phyloP scores from a whole-genome alignment of 2,329 filamentous ascomycete genomes.

The Reticulascus tulasneorum region DNA sequence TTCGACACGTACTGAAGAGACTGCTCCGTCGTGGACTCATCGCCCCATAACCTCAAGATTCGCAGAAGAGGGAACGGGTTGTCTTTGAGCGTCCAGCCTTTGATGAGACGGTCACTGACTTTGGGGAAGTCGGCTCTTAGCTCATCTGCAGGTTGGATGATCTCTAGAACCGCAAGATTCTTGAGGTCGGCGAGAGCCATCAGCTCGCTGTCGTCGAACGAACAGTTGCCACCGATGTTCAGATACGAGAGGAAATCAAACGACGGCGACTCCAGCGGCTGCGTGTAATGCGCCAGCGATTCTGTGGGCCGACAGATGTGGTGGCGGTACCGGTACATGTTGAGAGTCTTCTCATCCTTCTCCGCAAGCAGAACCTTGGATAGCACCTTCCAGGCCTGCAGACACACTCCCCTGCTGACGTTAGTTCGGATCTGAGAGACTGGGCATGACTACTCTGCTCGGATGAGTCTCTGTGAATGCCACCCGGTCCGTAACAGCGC shows the following conservation, averaged over 20 bases:
- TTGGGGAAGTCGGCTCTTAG: conserved; percentile 26
- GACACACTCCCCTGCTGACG: conserved; percentile 26
- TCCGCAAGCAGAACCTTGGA: conserved; percentile 28
- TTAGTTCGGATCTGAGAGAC: conserved; percentile 2
- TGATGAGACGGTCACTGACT: conserved; percentile 41
- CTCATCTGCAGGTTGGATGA: conserved; percentile 34
- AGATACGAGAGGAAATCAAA: conserved; percentile 38
- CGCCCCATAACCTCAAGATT: conserved; percentile 41
- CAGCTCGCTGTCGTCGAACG: conserved; percentile 34
- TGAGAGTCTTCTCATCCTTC: conserved; percentile 29
- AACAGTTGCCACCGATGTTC: conserved; percentile 31
- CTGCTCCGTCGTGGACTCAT: conserved; percentile 31
- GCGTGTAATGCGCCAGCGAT: conserved; percentile 30
- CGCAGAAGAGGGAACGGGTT: conserved; percentile 43
- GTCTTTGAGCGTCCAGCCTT: conserved; percentile 38
- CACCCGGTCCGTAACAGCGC: no score
- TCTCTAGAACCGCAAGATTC: conserved; percentile 45
- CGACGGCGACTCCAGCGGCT: conserved; percentile 30
- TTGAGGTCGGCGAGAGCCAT: conserved; percentile 35
- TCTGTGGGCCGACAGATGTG: conserved; percentile 33
- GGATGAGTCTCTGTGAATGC: no score
- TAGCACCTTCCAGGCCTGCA: conserved; percentile 37
- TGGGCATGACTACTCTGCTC: no score
- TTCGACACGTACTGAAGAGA: conserved; percentile 36
- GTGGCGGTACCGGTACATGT: conserved; percentile 33